A percentile compares a stretch with the other conserved stretches of the same genome.
Evolutionary conservation across 192 early-diverging fungal genomes (phyloP).

Genomic region (Spizellomyces punctatus): DNA sequence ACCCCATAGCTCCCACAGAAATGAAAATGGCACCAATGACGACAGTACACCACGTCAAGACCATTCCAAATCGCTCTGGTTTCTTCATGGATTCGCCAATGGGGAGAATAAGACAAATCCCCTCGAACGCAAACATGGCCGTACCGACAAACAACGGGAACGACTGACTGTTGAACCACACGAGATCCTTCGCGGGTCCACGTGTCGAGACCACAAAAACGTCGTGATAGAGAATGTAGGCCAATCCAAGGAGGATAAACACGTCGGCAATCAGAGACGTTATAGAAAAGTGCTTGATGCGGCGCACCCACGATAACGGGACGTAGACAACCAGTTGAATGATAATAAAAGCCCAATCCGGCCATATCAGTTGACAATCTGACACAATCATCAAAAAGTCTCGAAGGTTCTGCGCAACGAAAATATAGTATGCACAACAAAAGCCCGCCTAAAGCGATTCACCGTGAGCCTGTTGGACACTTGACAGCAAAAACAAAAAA

Average conservation of each 20-base stretch:
- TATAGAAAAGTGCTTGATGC: constrained; percentile 85
- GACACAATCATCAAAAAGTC: constrained; percentile 71
- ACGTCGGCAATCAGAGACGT: constrained; percentile 88
- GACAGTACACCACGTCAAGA: constrained; percentile 78
- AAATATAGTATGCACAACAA: constrained; percentile 86
- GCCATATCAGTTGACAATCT: constrained; percentile 58
- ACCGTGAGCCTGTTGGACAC: neutral
- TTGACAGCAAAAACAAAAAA: neutral
- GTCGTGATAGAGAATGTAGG: constrained; percentile 84
- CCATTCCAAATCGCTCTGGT: constrained; percentile 82
- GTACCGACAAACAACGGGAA: constrained; percentile 94
- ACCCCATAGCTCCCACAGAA: constrained; percentile 76
- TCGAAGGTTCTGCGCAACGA: constrained; percentile 81
- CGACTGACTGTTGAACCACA: constrained; percentile 74
- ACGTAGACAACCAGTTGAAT: constrained; percentile 76
- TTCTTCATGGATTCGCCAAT: constrained; percentile 89
- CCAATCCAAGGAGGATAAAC: constrained; percentile 87
- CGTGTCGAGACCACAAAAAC: constrained; percentile 63
- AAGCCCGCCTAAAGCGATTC: constrained; percentile 75
- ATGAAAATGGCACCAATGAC: constrained; percentile 82
- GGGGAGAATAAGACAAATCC: constrained; percentile 85
- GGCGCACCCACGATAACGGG: constrained; percentile 87
- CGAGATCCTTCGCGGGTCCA: constrained; percentile 70
- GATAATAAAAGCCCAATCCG: constrained; percentile 74
- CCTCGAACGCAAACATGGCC: constrained; percentile 89